A percentile compares a stretch with the other conserved stretches of the same genome.
Conservation (phyloP, 176 grass and related monocot species). For the Oryza officinalis region DNA sequence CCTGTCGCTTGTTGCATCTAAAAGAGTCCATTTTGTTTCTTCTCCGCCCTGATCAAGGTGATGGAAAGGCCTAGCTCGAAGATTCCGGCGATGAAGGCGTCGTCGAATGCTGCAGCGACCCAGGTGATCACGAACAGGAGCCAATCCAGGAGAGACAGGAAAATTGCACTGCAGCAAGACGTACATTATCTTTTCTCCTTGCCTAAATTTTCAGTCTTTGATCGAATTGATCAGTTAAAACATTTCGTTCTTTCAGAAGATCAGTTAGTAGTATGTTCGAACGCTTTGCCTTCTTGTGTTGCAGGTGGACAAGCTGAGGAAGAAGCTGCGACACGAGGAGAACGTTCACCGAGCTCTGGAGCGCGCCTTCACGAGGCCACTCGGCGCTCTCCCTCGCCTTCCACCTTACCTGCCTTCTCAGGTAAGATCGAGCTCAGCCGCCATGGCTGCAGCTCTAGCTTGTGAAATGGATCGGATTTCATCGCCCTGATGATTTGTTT, state of each 20-base stretch:
- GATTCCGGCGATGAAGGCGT: conserved; percentile 37
- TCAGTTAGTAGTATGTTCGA: neutral
- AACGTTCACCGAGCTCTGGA: conserved; percentile 89
- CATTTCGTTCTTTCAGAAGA: neutral
- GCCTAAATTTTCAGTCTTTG: neutral
- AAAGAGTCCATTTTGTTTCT: conserved; percentile 8
- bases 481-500: conserved; percentile 24
- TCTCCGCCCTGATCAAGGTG: conserved; percentile 36
- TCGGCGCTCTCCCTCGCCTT: conserved; percentile 86
- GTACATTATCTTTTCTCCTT: conserved; percentile 35
- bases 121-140: conserved; percentile 31
- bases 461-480: neutral
- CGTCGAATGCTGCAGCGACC: neutral
- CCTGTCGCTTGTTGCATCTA: conserved; percentile 4
- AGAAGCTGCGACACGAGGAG: conserved; percentile 90
- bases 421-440: conserved; percentile 26
- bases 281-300: neutral
- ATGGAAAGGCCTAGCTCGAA: conserved; percentile 52
- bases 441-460: neutral
- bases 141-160: conserved; percentile 64
- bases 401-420: conserved; percentile 85
- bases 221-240: neutral
- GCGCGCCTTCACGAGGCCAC: conserved; percentile 81
- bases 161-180: conserved; percentile 85
- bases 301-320: conserved; percentile 87